phyloP scores from a whole-genome alignment of 805 yeast genomes.

The Isabelozyma heimii region DNA sequence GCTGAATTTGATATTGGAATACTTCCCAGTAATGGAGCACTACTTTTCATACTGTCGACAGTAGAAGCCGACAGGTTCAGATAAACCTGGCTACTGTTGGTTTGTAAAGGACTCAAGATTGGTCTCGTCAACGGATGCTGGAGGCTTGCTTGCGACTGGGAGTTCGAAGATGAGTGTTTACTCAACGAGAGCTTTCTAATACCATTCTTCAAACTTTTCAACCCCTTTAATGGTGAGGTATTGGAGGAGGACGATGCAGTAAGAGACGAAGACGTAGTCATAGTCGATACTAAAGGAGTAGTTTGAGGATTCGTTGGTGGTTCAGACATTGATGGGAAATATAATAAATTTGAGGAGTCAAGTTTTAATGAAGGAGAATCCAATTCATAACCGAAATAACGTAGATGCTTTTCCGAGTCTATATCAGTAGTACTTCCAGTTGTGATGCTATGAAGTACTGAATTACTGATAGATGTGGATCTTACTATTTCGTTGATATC shows the following conservation, averaged over 20 bases:
- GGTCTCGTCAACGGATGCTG: conserved; percentile 11
- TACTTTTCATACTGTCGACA: not conserved
- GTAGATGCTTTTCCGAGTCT: not conserved
- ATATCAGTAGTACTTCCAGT: not conserved
- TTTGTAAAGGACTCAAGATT: conserved; percentile 10
- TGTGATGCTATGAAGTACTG: not conserved
- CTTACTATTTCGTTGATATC: not conserved
- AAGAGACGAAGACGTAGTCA: not conserved
- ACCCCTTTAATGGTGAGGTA: conserved; percentile 32
- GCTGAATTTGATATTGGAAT: not conserved
- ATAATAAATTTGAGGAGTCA: not conserved
- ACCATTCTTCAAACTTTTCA: conserved; percentile 36
- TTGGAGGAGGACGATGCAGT: not conserved
- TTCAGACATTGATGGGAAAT: not conserved
- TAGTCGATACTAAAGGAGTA: not conserved
- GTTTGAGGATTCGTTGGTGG: conserved; percentile 6
- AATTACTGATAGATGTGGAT: not conserved
- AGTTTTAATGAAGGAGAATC: conserved; percentile 18
- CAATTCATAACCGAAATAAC: conserved; percentile 15
- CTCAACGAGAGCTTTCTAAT: conserved; percentile 35
- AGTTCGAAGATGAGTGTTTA: conserved; percentile 7
- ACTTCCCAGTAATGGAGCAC: not conserved
- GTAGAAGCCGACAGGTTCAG: conserved; percentile 1
- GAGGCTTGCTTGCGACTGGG: conserved; percentile 6
- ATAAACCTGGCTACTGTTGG: not conserved